Percentiles rank a stretch among this genome's conserved stretches.
Evolutionary conservation across 2,329 filamentous ascomycete genomes (phyloP).

Genomic region (Lomentospora prolificans): DNA sequence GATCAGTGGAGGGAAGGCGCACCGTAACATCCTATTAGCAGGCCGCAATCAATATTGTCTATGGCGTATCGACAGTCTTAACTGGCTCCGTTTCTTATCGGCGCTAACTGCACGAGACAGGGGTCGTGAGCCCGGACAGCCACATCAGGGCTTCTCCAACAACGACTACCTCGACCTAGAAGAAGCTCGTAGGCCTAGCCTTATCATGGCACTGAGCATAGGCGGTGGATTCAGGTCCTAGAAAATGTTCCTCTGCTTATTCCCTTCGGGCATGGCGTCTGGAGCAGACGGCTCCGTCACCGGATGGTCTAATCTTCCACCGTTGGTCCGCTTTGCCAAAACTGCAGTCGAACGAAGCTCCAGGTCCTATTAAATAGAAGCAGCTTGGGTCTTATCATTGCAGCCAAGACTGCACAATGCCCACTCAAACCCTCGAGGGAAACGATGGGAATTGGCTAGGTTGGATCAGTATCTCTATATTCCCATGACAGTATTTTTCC

Average conservation of each 20-base stretch:
- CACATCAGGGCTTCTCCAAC: no score
- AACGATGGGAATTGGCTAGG: not conserved
- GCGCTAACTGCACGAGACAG: no score
- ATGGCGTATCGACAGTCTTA: not conserved
- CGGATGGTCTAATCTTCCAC: not conserved
- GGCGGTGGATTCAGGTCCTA: not conserved
- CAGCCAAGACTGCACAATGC: not conserved
- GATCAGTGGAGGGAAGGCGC: not conserved
- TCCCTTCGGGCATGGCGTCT: not conserved
- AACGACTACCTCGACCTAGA: not conserved
- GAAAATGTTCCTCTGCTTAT: not conserved
- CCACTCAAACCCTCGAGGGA: not conserved
- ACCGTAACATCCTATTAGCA: not conserved
- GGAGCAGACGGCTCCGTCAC: not conserved
- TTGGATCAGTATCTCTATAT: not conserved
- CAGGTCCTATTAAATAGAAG: not conserved
- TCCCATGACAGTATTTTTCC: not conserved
- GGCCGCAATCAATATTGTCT: not conserved
- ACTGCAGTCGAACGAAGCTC: no score
- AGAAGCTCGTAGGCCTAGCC: not conserved
- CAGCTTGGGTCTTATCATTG: not conserved
- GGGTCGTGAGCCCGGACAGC: no score
- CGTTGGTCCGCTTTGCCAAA: not conserved
- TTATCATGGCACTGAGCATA: not conserved
- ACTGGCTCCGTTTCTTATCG: not conserved